These are phyloP conservation scores for Ophiosphaerella korrae DNA, from an alignment of 2,329 filamentous ascomycete species.

Conservation along the genomic window DNA sequence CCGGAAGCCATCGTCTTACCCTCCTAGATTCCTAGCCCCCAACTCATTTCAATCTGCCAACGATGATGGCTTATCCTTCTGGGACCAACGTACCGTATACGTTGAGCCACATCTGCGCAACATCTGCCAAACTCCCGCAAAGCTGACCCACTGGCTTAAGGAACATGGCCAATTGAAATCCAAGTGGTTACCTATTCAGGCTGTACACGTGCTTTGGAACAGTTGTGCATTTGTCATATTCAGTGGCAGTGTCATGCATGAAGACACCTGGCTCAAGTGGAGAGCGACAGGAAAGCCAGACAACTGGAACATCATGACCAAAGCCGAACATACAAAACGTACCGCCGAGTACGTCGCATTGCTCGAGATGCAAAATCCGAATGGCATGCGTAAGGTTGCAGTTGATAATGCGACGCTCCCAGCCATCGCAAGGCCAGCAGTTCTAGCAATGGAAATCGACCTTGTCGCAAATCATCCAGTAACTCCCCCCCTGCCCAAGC, in stretches of 20 bases:
- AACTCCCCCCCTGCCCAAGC: conserved; percentile 6
- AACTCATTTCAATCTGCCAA: conserved; percentile 32
- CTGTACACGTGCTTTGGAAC: conserved; percentile 37
- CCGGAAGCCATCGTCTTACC: conserved; percentile 37
- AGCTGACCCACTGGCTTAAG: conserved; percentile 38
- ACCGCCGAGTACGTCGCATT: conserved; percentile 38
- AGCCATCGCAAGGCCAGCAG: conserved; percentile 25
- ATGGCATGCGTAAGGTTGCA: conserved; percentile 17
- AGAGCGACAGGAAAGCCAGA: conserved; percentile 30
- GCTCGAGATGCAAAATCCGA: conserved; percentile 27
- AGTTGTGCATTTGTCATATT: conserved; percentile 43
- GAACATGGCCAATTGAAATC: conserved; percentile 32
- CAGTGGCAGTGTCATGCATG: conserved; percentile 39
- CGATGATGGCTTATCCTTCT: conserved; percentile 40
- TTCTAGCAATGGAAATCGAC: conserved; percentile 12
- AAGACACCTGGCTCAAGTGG: conserved; percentile 40
- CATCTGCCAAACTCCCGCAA: conserved; percentile 38
- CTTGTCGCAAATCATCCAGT: conserved; percentile 4
- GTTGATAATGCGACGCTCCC: conserved; percentile 14
- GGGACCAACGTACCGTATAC: conserved; percentile 46
- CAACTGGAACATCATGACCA: conserved; percentile 45
- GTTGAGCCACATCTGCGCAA: conserved; percentile 43
- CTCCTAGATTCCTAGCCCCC: conserved; percentile 31
- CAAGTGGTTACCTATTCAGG: conserved; percentile 45
- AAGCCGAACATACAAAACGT: conserved; percentile 39